Evolutionary conservation across 176 grass and related monocot species (phyloP).

Genomic region (Lolium rigidum): DNA sequence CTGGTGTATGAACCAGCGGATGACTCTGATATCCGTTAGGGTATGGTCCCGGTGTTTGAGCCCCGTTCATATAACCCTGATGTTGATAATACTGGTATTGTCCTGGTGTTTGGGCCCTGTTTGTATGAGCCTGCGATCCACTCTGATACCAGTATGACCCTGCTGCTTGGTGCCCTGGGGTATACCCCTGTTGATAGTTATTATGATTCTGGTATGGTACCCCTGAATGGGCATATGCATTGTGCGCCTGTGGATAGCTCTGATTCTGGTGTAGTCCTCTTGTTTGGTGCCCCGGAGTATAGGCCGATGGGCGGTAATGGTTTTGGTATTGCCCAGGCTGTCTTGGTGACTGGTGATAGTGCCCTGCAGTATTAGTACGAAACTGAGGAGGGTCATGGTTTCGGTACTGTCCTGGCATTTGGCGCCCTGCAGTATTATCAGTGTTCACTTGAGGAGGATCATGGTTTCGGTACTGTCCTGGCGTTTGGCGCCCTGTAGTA

Average conservation of each 20-base stretch:
- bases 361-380: neutral
- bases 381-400: neutral
- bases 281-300: neutral
- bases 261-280: conserved; percentile 19
- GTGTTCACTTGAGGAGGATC: neutral
- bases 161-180: neutral
- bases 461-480: neutral
- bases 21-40: neutral
- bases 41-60: conserved; percentile 22
- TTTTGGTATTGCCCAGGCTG: conserved; percentile 15
- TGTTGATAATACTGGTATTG: neutral
- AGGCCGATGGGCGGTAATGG: neutral
- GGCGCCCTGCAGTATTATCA: neutral
- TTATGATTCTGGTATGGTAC: neutral
- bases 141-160: neutral
- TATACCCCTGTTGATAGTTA: neutral
- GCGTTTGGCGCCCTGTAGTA: conserved; percentile 8
- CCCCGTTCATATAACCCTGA: neutral
- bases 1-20: neutral
- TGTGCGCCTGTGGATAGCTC: neutral
- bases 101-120: conserved; percentile 9
- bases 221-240: neutral
- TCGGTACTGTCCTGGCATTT: neutral
- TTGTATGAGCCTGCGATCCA: neutral
- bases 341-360: neutral